phyloP scores from a whole-genome alignment of 2,329 filamentous ascomycete genomes.

The Apiospora kogelbergensis region DNA sequence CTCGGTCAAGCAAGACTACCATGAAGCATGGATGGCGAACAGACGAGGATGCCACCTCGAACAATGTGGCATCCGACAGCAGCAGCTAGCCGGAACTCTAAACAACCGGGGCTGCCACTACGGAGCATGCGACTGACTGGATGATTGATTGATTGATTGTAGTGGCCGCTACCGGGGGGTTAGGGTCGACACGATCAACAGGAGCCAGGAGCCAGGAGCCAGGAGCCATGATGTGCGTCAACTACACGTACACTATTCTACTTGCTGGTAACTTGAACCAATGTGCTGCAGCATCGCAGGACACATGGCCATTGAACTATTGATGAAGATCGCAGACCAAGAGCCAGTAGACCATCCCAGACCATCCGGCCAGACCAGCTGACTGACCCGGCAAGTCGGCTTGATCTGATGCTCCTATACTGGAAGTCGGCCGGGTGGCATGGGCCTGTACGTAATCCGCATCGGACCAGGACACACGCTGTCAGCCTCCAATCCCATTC shows the following conservation, averaged over 20 bases:
- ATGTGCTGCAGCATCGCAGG: too few species aligned
- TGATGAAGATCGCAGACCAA: too few species aligned
- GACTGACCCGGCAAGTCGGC: background rate
- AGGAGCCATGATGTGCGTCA: too few species aligned
- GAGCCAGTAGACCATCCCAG: too few species aligned
- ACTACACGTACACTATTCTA: too few species aligned
- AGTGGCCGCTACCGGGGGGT: background rate
- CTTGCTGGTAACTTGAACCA: too few species aligned
- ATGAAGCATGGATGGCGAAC: background rate
- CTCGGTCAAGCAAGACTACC: constrained; percentile 10
- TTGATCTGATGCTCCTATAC: background rate
- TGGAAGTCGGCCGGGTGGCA: background rate
- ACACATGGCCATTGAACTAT: too few species aligned
- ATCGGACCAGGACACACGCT: background rate
- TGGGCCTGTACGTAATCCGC: background rate
- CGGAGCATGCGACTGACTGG: background rate
- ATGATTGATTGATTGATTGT: too few species aligned
- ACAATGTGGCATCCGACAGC: constrained; percentile 3
- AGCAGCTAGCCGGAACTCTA: constrained; percentile 5
- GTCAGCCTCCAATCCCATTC: background rate
- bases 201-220: too few species aligned
- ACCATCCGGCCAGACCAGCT: too few species aligned
- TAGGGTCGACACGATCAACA: background rate
- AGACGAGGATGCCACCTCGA: background rate
- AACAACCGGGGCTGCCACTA: constrained; percentile 3